phyloP scores from a whole-genome alignment of 768 basidiomycete genomes.

The Lactifluus piperatus region DNA sequence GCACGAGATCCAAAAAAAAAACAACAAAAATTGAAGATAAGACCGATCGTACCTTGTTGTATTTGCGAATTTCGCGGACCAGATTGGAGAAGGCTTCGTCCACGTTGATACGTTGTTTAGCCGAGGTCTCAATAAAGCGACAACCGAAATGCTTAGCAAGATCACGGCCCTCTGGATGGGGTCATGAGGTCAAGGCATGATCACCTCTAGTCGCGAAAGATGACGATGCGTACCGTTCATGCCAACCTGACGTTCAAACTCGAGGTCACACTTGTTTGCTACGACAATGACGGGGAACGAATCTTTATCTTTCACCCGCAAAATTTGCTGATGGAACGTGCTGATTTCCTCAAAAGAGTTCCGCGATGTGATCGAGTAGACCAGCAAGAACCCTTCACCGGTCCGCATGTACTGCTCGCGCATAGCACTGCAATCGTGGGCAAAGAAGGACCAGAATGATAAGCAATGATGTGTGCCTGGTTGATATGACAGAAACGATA shows the following conservation, averaged over 20 bases:
- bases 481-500: constrained; percentile 19
- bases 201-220: neutral
- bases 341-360: constrained; percentile 97
- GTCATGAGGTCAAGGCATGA: neutral
- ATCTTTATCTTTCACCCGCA: constrained; percentile 95
- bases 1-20: neutral
- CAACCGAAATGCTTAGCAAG: constrained; percentile 92
- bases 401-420: constrained; percentile 99
- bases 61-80: constrained; percentile 88
- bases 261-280: constrained; percentile 96
- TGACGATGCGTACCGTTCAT: constrained; percentile 65
- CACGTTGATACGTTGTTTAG: constrained; percentile 93
- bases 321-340: constrained; percentile 92
- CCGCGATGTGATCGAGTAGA: constrained; percentile 97
- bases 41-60: constrained; percentile 64
- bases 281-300: constrained; percentile 93
- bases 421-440: constrained; percentile 63
- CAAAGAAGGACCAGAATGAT: neutral
- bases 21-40: neutral
- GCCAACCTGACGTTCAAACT: constrained; percentile 93
- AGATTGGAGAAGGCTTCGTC: constrained; percentile 93
- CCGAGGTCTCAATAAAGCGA: constrained; percentile 94
- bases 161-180: constrained; percentile 83
- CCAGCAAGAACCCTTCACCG: constrained; percentile 94
- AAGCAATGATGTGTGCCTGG: constrained; percentile 1